These are phyloP conservation scores for Datura wrightii DNA, from an alignment of 257 asterid species.

Conservation along the genomic window DNA sequence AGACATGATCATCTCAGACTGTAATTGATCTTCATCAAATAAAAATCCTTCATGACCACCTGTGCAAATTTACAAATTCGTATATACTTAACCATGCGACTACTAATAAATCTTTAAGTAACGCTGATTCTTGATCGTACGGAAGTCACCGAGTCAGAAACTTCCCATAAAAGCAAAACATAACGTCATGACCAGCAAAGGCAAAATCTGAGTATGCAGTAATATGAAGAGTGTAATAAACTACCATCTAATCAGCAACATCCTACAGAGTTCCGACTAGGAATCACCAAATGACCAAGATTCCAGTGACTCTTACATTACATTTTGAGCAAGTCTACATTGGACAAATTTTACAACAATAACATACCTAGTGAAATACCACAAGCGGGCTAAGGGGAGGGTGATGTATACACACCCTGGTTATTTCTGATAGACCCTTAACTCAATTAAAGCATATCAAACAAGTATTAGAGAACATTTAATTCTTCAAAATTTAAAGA, in stretches of 20 bases:
- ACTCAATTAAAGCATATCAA: too few relatives aligned
- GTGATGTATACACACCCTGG: too few relatives aligned
- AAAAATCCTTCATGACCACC: slow-evolving; percentile 41
- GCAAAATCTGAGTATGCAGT: background rate
- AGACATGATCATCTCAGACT: slow-evolving; percentile 43
- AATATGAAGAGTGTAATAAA: background rate
- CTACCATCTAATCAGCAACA: background rate
- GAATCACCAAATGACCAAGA: too few relatives aligned
- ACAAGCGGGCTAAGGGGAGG: too few relatives aligned
- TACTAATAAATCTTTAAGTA: background rate
- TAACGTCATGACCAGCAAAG: background rate
- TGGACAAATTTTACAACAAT: too few relatives aligned
- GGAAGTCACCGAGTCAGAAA: background rate
- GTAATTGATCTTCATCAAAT: slow-evolving; percentile 45
- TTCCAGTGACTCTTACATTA: too few relatives aligned
- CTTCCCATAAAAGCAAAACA: background rate
- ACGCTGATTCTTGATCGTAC: background rate
- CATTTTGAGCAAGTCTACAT: too few relatives aligned
- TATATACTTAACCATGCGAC: background rate
- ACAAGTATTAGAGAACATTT: too few relatives aligned
- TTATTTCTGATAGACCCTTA: too few relatives aligned
- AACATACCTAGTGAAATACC: too few relatives aligned
- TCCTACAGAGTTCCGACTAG: too few relatives aligned
- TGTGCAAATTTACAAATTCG: slow-evolving; percentile 35
- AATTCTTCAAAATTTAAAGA: too few relatives aligned